Base-by-base conservation (phyloP, 2,329 filamentous ascomycete species). In the Davidsoniella virescens region DNA sequence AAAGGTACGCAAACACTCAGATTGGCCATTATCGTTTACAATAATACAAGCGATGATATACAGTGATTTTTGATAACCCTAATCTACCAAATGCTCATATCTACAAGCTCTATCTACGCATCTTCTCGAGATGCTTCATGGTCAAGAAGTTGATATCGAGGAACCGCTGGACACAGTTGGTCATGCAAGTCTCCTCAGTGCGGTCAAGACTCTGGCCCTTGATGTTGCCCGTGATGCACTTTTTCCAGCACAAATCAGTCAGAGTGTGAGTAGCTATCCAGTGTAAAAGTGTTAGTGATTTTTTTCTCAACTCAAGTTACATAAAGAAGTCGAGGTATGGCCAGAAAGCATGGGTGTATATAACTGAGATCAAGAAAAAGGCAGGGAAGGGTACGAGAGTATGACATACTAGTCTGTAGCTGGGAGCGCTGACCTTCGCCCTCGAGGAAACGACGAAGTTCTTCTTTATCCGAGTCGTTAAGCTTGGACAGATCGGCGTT, bases 101-200 rank as follows among this genome's bases (percentile, higher is more conserved):
- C 9, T 3, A 38, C 33, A 8, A 20, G 26, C n/a, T 17, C n/a
- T 12, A 37, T 38, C 44, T 54, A 38, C 72, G 69, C 68, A 75
- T 67, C 55, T 62, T 75, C 63, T 92, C 80, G 60, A 96, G 68
- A 63, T 95, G 84, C 71, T 80, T 82, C 65, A 95, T 70, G n/a
- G 94, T 84, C 49, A 86, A 70, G 56, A 84, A 67, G 67, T 90
- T 92, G 55, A 87, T 76, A 65, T 98, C 92, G 68, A 96, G 74
- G 67, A 93, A 96, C 51, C 92, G 75, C 60, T 94, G 85, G 51
- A 96, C 87, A 62, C 92, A 98, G 70, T 94, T 95, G 64, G 80
- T 72, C 63, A 94, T 75, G 65, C 92, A 98, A 7, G 71, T 68
- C 69, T 92, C 82, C 69, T 98, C 92, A 54, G 67, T 70, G 60